Base-by-base conservation (phyloP, 352 stramenopile species). In the Phytophthora gonapodyides region DNA sequence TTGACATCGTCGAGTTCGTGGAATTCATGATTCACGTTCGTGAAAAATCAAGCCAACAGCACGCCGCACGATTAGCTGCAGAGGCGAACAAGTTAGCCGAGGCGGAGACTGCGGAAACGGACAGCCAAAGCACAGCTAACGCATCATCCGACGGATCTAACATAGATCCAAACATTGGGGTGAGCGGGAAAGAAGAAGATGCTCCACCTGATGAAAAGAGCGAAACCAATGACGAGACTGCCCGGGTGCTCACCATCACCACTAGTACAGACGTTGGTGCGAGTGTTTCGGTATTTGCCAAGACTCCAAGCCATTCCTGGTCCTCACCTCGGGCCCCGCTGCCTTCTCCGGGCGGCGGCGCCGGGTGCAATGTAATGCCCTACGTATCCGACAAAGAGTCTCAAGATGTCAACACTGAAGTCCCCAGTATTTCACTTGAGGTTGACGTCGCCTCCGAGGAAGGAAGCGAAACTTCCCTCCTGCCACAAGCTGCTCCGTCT, bases 1-100 rank as follows among this genome's bases (percentile, higher is more conserved):
- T 96, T 43, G 87, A 94, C 56, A 84, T 94, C 37, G 80, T 92
- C 40, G 87, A 94, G 59, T 96, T 96, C 59, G 75, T 94, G 50
- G 79, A 93, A 58, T 94, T 93, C 52, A 94, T 93, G 84, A 84
- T 91, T 38, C 76, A 89, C 60, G 80, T 91, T 12, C 80, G 82
- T 2, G 78, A 88, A 51, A 91, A 89, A 36, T 88, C 82, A 1
- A 75, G 55, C 7, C 66, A 87, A 45, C 78, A 89, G 37, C 80
- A 80, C 19, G 49, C 45, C 10, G 59, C 61, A 0, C 58, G 27
- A 21, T 38, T 75, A 15, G 67, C 52, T 7, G 70, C 52, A 34
- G 60, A 58, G 34, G 41, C 43, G 40, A 36, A 16, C 51, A 31
- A 50, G 35, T 44, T 55, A 5, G 33, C 37, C 7, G 40, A 35